Conservation (phyloP, 495 filamentous ascomycete genomes). For the Clavariopsis aquatica region DNA sequence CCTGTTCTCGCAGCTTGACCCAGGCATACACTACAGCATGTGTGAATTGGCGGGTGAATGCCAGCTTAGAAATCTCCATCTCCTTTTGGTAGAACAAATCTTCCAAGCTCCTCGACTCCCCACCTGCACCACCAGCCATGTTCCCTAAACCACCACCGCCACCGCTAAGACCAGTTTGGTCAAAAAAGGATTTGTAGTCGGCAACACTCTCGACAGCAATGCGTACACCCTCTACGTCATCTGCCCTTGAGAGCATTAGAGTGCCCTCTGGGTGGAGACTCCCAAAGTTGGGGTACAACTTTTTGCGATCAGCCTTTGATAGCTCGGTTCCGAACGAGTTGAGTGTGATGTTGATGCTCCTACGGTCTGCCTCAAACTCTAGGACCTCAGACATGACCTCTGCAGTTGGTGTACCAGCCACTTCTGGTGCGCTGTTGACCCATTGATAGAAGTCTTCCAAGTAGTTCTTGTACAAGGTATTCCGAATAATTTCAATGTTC, state of each 20-base stretch:
- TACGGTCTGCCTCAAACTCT: conserved; percentile 92
- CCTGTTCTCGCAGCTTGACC: conserved; percentile 97
- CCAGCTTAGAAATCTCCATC: conserved; percentile 94
- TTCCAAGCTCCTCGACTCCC: conserved; percentile 84
- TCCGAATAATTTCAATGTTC: conserved; percentile 98
- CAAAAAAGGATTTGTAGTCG: conserved; percentile 94
- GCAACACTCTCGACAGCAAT: conserved; percentile 86
- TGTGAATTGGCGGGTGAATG: conserved; percentile 96
- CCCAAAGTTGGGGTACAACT: conserved; percentile 92
- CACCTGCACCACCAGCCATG: conserved; percentile 71
- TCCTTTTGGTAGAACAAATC: conserved; percentile 99
- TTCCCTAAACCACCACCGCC: conserved; percentile 73
- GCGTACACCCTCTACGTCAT: conserved; percentile 90
- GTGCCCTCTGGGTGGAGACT: conserved; percentile 90
- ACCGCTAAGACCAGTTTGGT: conserved; percentile 81
- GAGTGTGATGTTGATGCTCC: conserved; percentile 98
- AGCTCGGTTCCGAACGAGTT: conserved; percentile 99
- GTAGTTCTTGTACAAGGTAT: conserved; percentile 99
- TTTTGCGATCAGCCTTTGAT: conserved; percentile 88
- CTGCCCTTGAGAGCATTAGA: conserved; percentile 89
- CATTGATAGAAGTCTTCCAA: conserved; percentile 95
- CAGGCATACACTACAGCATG: conserved; percentile 94
- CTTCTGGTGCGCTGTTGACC: conserved; percentile 79
- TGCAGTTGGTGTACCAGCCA: conserved; percentile 82
- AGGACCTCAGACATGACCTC: conserved; percentile 94